phyloP scores from a whole-genome alignment of 2,329 filamentous ascomycete genomes.

The Fusarium tanahbumbuense region DNA sequence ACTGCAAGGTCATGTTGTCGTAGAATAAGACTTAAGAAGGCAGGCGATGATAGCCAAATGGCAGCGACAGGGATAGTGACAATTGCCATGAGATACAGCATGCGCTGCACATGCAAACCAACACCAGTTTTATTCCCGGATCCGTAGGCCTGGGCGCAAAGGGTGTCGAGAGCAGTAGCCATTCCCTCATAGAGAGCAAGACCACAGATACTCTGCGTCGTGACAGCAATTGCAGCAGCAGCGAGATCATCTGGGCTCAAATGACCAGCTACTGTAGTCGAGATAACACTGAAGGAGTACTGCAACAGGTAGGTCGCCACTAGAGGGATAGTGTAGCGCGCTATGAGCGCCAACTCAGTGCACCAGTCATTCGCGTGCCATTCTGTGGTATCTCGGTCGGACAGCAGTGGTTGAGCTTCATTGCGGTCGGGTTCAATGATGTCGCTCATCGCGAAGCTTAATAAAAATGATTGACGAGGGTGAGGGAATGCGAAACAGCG shows the following conservation, averaged over 20 bases:
- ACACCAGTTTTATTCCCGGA: constrained; percentile 59
- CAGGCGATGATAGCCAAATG: constrained; percentile 62
- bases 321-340: constrained; percentile 56
- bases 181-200: constrained; percentile 55
- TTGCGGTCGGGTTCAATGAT: background rate
- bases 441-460: constrained; percentile 13
- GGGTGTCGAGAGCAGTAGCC: constrained; percentile 45
- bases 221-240: constrained; percentile 63
- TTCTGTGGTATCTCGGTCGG: background rate
- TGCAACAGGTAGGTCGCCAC: constrained; percentile 66
- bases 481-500: background rate
- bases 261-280: constrained; percentile 64
- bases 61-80: constrained; percentile 60
- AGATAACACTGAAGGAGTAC: constrained; percentile 64
- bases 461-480: background rate
- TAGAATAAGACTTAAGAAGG: constrained; percentile 58
- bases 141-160: constrained; percentile 44
- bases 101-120: constrained; percentile 64
- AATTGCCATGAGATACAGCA: constrained; percentile 61
- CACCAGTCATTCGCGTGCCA: background rate
- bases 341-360: constrained; percentile 34
- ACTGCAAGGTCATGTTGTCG: constrained; percentile 60
- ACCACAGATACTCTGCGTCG: constrained; percentile 66
- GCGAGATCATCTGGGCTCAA: constrained; percentile 64
- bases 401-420: constrained; percentile 35